These are phyloP conservation scores for Colletotrichum sp. DNA, from an alignment of 2,329 filamentous ascomycete genomes.

Conservation along the genomic window DNA sequence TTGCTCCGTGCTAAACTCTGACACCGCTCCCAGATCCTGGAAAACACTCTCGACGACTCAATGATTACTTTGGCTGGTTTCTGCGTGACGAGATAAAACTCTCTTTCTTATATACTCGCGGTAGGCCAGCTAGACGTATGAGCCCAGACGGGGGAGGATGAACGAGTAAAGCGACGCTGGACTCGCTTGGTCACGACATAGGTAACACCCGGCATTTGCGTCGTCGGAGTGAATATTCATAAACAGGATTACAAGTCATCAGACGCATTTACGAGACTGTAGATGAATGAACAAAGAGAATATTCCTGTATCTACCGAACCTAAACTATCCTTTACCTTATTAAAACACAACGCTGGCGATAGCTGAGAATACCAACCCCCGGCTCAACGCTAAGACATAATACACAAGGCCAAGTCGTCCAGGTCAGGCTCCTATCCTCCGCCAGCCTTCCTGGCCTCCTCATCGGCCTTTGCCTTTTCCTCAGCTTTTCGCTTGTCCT, in stretches of 20 bases:
- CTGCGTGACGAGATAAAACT: no score
- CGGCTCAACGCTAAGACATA: background rate
- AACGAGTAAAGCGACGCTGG: no score
- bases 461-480: slow-evolving; percentile 6
- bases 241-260: rapidly evolving
- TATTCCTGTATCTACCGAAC: background rate
- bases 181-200: background rate
- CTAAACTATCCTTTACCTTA: background rate
- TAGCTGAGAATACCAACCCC: background rate
- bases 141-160: background rate
- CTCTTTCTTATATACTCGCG: no score
- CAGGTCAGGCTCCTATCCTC: background rate
- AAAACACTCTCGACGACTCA: no score
- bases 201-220: background rate
- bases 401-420: background rate
- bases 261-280: background rate
- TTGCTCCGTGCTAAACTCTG: no score
- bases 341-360: background rate
- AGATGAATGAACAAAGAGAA: background rate
- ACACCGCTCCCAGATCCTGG: no score
- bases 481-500: background rate
- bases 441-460: slow-evolving; percentile 9
- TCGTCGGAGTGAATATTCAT: rapidly evolving
- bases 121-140: background rate
- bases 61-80: no score